Conservation (phyloP, 1,139 yeast species). For the Pneumocystis wakefieldiae region DNA sequence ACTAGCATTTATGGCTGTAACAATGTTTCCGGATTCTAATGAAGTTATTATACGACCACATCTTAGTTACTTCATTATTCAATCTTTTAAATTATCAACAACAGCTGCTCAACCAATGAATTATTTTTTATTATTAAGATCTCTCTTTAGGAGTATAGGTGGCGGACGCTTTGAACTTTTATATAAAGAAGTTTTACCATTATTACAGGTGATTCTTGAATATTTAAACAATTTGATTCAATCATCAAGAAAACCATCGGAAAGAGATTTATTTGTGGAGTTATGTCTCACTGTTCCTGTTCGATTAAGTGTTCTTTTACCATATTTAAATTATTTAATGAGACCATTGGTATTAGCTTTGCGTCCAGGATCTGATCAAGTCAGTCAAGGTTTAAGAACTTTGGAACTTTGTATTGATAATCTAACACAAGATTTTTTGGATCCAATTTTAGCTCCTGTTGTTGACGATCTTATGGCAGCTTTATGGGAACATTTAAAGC, state of each 20-base stretch:
- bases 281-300: conserved; percentile 93
- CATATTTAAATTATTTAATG: conserved; percentile 75
- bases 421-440: conserved; percentile 88
- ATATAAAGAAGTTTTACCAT: conserved; percentile 83
- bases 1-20: conserved; percentile 89
- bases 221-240: conserved; percentile 69
- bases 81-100: conserved; percentile 66
- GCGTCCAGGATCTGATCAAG: conserved; percentile 80
- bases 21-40: conserved; percentile 72
- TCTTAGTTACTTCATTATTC: conserved; percentile 63
- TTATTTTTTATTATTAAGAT: conserved; percentile 74
- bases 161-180: conserved; percentile 90
- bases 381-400: conserved; percentile 85
- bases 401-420: conserved; percentile 95
- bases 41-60: conserved; percentile 82
- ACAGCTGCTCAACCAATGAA: conserved; percentile 86
- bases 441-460: conserved; percentile 92
- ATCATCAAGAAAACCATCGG: conserved; percentile 76
- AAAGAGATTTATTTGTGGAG: conserved; percentile 85
- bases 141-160: conserved; percentile 83
- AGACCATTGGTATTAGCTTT: conserved; percentile 83
- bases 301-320: conserved; percentile 78
- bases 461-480: conserved; percentile 88
- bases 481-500: conserved; percentile 78
- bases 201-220: conserved; percentile 71